These are phyloP conservation scores for Friedmanniomyces simplex DNA, from an alignment of 495 filamentous ascomycete genomes.

Conservation along the genomic window DNA sequence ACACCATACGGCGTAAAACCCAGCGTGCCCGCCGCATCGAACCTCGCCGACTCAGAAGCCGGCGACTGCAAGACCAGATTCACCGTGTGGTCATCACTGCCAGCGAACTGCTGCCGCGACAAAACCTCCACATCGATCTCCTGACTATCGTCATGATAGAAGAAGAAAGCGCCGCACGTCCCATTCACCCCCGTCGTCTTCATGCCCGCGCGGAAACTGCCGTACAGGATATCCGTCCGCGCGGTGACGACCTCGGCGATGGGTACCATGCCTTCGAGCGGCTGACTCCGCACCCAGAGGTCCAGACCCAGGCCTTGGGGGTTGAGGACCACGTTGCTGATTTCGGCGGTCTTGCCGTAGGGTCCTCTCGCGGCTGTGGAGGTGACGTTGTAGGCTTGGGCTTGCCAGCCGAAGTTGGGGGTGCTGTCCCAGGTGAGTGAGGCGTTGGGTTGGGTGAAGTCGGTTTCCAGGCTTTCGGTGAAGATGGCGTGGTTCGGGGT, in stretches of 20 bases:
- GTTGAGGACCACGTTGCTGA: constrained; percentile 42
- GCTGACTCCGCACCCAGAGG: constrained; percentile 44
- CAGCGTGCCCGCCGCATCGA: constrained; percentile 44
- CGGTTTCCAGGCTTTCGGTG: constrained; percentile 58
- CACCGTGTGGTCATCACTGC: constrained; percentile 39
- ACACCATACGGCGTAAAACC: constrained; percentile 46
- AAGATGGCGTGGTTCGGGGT: constrained; percentile 36
- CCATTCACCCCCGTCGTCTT: constrained; percentile 48
- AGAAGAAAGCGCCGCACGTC: constrained; percentile 71
- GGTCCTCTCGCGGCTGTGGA: constrained; percentile 43
- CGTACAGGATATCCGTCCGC: constrained; percentile 50
- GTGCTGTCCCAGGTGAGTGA: constrained; percentile 32
- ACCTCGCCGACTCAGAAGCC: constrained; percentile 40
- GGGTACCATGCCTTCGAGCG: constrained; percentile 40
- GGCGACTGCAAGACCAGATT: constrained; percentile 64
- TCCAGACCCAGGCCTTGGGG: constrained; percentile 36
- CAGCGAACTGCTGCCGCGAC: constrained; percentile 41
- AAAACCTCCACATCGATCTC: constrained; percentile 75
- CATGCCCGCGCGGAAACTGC: constrained; percentile 56
- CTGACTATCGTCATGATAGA: constrained; percentile 68
- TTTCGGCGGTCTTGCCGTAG: constrained; percentile 52
- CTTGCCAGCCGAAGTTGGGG: constrained; percentile 43
- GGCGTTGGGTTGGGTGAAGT: constrained; percentile 46
- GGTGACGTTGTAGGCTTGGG: constrained; percentile 54
- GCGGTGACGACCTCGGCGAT: constrained; percentile 50